Percentiles rank a stretch among this genome's conserved stretches.
These are phyloP conservation scores for Vitis hybrid DNA, from an alignment of 177 flowering plant genomes.

Conservation along the genomic window DNA sequence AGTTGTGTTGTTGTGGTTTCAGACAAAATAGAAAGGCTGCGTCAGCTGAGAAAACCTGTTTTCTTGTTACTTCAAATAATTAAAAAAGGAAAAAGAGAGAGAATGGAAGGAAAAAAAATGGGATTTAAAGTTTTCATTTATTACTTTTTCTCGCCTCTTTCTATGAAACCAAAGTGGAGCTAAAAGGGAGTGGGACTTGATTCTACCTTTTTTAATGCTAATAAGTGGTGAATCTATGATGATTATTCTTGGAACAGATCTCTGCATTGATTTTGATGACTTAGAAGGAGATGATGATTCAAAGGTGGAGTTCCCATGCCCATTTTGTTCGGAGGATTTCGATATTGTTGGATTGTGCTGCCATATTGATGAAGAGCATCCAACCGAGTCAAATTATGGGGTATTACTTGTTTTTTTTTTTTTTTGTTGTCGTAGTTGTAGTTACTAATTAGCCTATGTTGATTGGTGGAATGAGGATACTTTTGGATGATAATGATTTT, in stretches of 20 bases:
- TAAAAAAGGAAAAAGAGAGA: no score
- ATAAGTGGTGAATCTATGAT: background rate
- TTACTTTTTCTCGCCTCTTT: no score
- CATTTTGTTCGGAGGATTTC: slow-evolving; percentile 34
- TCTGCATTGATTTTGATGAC: slow-evolving; percentile 28
- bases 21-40: no score
- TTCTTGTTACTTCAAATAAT: no score
- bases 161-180: no score
- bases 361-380: slow-evolving; percentile 39
- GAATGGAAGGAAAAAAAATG: no score
- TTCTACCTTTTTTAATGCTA: slow-evolving; percentile 5
- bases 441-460: background rate
- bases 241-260: slow-evolving; percentile 18
- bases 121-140: no score
- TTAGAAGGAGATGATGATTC: slow-evolving; percentile 34
- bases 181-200: no score
- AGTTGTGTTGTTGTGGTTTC: no score
- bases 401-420: slow-evolving; percentile 9
- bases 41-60: no score
- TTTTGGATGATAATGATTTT: background rate
- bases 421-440: background rate
- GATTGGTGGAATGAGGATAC: background rate
- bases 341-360: slow-evolving; percentile 40
- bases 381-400: slow-evolving; percentile 26
- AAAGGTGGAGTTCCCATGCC: slow-evolving; percentile 28